Evolutionary conservation across 805 yeast genomes (phyloP), one percentile per base, ranked within the genome.

Genomic region (Myxozyma kluyveri): DNA sequence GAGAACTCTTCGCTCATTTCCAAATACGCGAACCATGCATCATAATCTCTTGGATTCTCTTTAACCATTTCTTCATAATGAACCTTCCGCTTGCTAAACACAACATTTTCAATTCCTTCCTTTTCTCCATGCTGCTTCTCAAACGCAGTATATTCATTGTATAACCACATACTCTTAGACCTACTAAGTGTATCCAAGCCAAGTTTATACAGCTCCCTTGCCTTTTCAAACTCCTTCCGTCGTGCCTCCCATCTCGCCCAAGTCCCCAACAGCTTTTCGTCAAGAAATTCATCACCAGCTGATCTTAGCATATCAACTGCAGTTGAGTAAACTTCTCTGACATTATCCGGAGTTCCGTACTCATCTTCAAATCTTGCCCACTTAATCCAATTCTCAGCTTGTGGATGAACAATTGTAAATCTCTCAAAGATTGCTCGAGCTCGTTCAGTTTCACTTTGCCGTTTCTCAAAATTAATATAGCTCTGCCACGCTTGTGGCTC

Each of bases 21-120:
- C 1, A 88, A 53, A 61, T 82, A 83, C 0, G 78, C 65, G 91
- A 96, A 89, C 97, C 98, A 90, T 0, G 81, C 70, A 61, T 86
- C 93, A 66, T 80, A 82, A 68, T 87, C 86, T 32, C 47, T 37
- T 0, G 88, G 82, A 47, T 78, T 72, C 9, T 63, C 59, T 4
- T 63, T 52, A 12, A 86, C 60, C 19, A 69, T 71, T 2, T 69
- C 65, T 61, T 83, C 82, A 64, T 85, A 87, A 47, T 71, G 72
- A 4, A 72, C 66, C 54, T 74, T 76, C 52, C 95, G 70, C 61
- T 84, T 84, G 1, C 68, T 56, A 17, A 79, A 54, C 0, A 84
- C 72, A 1, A 80, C 77, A 2, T 66, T 61, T 55, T 81, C 83
- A n/a, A 83, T 74, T 0, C 80, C 75, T 12, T 72, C 75, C 33